Conservation (phyloP, 306 rosid genomes). For the Sechiopsis laciniata region DNA sequence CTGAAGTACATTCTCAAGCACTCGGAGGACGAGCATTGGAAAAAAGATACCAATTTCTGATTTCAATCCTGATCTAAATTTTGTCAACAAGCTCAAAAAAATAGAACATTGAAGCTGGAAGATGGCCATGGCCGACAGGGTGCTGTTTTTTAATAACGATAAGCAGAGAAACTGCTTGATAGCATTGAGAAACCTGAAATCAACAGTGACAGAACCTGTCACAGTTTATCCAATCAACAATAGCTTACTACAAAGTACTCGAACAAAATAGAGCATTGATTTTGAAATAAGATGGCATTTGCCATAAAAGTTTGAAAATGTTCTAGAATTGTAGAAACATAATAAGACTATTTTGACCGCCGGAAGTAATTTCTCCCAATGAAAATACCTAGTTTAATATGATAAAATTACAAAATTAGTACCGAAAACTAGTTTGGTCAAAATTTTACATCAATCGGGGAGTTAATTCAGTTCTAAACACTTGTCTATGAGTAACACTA, state of each 20-base stretch:
- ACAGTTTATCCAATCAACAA: slow-evolving; percentile 23
- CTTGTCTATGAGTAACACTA: background rate
- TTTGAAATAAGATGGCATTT: background rate
- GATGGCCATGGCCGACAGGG: slow-evolving; percentile 87
- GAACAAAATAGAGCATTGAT: background rate
- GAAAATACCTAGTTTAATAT: background rate
- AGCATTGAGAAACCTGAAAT: slow-evolving; percentile 73
- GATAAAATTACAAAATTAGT: background rate
- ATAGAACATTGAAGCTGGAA: slow-evolving; percentile 96
- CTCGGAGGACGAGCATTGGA: slow-evolving; percentile 94
- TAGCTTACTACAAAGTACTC: slow-evolving; percentile 10
- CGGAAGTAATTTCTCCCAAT: background rate
- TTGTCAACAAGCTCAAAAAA: slow-evolving; percentile 70
- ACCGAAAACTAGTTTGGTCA: slow-evolving; percentile 5
- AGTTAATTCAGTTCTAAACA: background rate
- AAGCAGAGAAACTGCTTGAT: slow-evolving; percentile 93
- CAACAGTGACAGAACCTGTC: slow-evolving; percentile 33
- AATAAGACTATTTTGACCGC: background rate
- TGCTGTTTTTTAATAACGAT: slow-evolving; percentile 89
- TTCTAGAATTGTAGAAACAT: background rate
- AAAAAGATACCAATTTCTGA: slow-evolving; percentile 93
- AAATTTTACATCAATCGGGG: background rate
- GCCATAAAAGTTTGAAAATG: background rate
- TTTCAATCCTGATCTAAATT: slow-evolving; percentile 88
- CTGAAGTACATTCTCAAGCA: slow-evolving; percentile 96